A percentile compares a stretch with the other conserved stretches of the same genome.
Conservation (phyloP, 768 basidiomycete genomes). For the Agrocybe pediades region DNA sequence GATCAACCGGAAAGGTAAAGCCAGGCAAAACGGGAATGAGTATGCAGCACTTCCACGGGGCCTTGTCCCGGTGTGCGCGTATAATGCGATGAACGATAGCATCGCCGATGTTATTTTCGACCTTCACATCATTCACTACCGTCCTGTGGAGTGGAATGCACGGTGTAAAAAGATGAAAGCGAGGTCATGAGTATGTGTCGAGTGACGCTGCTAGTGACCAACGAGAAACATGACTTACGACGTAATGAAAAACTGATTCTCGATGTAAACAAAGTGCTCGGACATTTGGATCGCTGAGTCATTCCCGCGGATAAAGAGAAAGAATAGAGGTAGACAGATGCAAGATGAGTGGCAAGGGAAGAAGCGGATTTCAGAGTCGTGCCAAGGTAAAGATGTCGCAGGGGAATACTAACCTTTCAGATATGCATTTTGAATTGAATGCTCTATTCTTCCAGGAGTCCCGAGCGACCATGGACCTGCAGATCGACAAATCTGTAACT, state of each 20-base stretch:
- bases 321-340: constrained; percentile 3
- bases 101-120: constrained; percentile 95
- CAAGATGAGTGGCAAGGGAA: constrained; percentile 3
- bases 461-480: constrained; percentile 97
- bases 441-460: constrained; percentile 80
- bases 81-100: constrained; percentile 91
- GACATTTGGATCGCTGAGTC: constrained; percentile 83
- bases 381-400: constrained; percentile 1
- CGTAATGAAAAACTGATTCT: constrained; percentile 91
- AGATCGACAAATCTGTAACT: constrained; percentile 94
- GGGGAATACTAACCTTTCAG: constrained; percentile 64
- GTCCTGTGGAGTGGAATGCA: constrained; percentile 50
- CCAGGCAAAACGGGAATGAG: constrained; percentile 92
- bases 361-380: constrained; percentile 10
- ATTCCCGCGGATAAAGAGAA: not conserved
- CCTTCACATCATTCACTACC: constrained; percentile 75
- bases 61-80: constrained; percentile 78
- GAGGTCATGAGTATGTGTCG: not conserved
- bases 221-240: constrained; percentile 52
- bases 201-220: not conserved
- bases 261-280: constrained; percentile 98
- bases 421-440: constrained; percentile 95
- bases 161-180: constrained; percentile 10
- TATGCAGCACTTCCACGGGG: constrained; percentile 90
- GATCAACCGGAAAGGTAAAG: constrained; percentile 91